Evolutionary conservation across 2,329 filamentous ascomycete genomes (phyloP), one percentile per base, ranked within the genome.

Genomic region (Penicillium sp.): DNA sequence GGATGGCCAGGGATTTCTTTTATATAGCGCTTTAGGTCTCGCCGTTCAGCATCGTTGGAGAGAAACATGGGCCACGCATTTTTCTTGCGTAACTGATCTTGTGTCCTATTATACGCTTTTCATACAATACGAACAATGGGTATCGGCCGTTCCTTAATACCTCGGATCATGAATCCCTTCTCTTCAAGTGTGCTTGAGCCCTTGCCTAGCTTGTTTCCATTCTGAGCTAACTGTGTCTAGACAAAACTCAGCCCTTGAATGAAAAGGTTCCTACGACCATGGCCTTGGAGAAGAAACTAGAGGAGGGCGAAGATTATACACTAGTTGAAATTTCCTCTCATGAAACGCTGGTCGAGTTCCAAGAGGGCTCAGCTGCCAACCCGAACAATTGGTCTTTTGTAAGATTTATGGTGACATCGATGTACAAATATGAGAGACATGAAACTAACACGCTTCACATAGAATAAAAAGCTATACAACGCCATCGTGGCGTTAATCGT

Each of bases 401-500:
- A 53, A 41, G 56, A 41, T 43, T 10, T 19, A 34, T 33, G 17
- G 19, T 39, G 19, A 15, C 7, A 25, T 13, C 28, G 28, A 30
- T 41, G 19, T 18, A 43, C 34, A 26, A 14, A 7, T 8, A 28
- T 35, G 13, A 2, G 25, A 25, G 11, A n/a, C 5, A n/a, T 17
- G 7, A 13, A 10, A 18, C 27, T 37, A 31, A 41, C 31, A 6
- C 8, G 28, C 4, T 9, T 15, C 4, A 16, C 31, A 21, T 41
- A 54, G 53, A 48, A 20, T 14, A 61, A 58, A 35, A 63, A 64
- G 23, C 2, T 60, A 13, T 61, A 57, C 40, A 60, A 57, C 29
- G 50, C 56, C 7, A 27, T 58, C 11, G 44, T 58, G 7, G 50
- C 43, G 1, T 30, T 63, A 2, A 37, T 61, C 4, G 39, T 56